Conservation (phyloP, 805 yeast species). For the Kuraishia cidri region DNA sequence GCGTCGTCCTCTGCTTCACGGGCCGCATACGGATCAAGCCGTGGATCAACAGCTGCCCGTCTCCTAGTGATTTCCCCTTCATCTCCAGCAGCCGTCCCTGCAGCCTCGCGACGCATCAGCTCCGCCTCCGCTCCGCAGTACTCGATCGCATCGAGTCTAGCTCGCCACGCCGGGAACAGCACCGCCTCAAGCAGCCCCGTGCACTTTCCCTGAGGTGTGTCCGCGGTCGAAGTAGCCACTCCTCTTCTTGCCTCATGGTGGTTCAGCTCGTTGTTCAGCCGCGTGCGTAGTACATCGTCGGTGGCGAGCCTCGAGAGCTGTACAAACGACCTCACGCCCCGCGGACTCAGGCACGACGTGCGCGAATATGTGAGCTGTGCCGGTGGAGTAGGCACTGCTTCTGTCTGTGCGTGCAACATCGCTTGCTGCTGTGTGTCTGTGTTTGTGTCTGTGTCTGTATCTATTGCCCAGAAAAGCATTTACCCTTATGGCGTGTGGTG, state of each 20-base stretch:
- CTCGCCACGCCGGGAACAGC: conserved; percentile 38
- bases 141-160: conserved; percentile 26
- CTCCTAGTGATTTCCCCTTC: too few species aligned
- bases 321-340: conserved; percentile 25
- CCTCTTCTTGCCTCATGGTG: conserved; percentile 16
- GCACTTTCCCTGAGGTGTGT: too few species aligned
- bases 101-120: too few species aligned
- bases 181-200: conserved; percentile 22
- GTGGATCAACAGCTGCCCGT: conserved; percentile 14
- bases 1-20: conserved; percentile 23
- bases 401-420: too few species aligned
- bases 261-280: conserved; percentile 27
- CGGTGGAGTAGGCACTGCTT: too few species aligned
- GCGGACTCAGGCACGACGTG: conserved; percentile 23
- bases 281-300: conserved; percentile 37
- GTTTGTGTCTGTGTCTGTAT: too few species aligned
- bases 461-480: too few species aligned
- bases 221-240: conserved; percentile 19
- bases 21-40: conserved; percentile 43
- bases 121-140: conserved; percentile 28
- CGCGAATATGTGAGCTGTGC: too few species aligned
- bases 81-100: too few species aligned
- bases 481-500: too few species aligned
- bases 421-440: too few species aligned
- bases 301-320: conserved; percentile 23